Evolutionary conservation across 345 rosid species (phyloP).

Genomic region (Arabidopsis arenosa): DNA sequence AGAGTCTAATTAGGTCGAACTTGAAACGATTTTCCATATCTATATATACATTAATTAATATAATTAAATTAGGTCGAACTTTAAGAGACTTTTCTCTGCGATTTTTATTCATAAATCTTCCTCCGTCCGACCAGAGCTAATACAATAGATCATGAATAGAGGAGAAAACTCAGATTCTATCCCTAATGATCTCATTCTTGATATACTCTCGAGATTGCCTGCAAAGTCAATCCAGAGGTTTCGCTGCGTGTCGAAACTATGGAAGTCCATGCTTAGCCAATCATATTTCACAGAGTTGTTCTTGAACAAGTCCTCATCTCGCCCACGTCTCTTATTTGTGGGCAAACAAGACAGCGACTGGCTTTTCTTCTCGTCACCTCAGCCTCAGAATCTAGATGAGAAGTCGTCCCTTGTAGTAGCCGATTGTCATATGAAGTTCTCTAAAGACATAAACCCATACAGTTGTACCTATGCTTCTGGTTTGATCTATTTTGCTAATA

Average conservation of each 20-base stretch:
- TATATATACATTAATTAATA: no score
- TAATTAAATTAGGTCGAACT: no score
- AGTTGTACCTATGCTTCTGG: not conserved
- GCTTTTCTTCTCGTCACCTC: not conserved
- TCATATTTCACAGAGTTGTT: not conserved
- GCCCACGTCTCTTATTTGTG: slow-evolving; percentile 14
- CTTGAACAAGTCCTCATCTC: not conserved
- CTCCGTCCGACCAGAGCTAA: no score
- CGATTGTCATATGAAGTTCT: not conserved
- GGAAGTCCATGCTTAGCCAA: not conserved
- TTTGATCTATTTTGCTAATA: not conserved
- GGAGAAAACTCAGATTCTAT: not conserved
- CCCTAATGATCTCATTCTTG: not conserved
- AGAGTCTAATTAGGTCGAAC: no score
- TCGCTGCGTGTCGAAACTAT: slow-evolving; percentile 10
- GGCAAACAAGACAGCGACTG: accelerated
- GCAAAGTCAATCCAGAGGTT: not conserved
- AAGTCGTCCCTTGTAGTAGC: not conserved
- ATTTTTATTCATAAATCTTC: no score
- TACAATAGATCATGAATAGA: not conserved
- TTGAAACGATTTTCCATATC: no score
- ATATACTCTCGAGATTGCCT: slow-evolving; percentile 7
- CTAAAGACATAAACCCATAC: accelerated
- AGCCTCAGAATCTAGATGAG: not conserved
- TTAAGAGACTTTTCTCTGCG: no score